Percentiles rank a stretch among this genome's conserved stretches.
phyloP scores from a whole-genome alignment of 148 eudicot species.

The Chenopodium quinoa region DNA sequence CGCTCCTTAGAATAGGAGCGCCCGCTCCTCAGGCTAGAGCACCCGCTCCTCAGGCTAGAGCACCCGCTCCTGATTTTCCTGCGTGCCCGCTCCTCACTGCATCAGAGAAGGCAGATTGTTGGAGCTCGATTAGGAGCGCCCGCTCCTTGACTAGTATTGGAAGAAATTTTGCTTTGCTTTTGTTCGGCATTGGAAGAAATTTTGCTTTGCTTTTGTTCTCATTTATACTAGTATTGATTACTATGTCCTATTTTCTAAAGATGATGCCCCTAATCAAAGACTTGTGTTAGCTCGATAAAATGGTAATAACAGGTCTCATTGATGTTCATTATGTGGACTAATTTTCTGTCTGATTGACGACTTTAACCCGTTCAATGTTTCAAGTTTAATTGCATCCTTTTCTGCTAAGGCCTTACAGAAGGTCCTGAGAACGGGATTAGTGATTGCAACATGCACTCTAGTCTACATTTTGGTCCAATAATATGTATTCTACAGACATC shows the following conservation, averaged over 20 bases:
- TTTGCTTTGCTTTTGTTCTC: background rate
- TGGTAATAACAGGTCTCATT: background rate
- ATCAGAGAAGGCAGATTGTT: too few species aligned
- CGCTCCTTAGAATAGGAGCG: too few species aligned
- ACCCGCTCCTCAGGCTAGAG: too few species aligned
- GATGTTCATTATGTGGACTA: background rate
- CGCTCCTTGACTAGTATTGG: background rate
- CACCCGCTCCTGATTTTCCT: too few species aligned
- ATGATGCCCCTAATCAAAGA: background rate
- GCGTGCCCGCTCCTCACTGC: too few species aligned
- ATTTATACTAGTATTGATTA: background rate
- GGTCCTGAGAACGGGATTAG: too few species aligned
- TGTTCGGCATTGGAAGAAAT: background rate
- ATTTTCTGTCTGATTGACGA: background rate
- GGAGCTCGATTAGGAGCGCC: too few species aligned
- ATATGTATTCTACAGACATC: background rate
- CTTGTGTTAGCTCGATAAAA: background rate
- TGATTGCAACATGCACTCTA: background rate
- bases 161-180: background rate
- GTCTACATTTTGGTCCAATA: background rate
- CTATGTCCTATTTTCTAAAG: background rate
- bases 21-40: too few species aligned
- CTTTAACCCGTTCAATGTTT: background rate
- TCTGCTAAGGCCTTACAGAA: background rate
- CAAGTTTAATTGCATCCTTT: background rate